Base-by-base conservation (phyloP, 108 stramenopile species). In the Fragilaria crotonensis region DNA sequence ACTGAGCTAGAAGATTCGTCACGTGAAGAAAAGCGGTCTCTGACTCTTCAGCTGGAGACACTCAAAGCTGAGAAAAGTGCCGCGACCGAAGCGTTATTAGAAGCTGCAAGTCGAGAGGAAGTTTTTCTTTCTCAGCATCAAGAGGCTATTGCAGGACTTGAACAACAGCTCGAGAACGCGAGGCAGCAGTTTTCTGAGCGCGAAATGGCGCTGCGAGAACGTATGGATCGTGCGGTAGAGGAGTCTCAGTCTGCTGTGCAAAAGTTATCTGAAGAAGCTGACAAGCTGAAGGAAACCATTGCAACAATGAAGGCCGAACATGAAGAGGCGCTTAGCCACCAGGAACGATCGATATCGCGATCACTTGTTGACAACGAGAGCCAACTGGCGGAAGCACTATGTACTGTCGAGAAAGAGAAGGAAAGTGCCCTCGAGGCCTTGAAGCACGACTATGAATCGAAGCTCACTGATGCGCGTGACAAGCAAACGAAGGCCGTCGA, bases 401-500 rank as follows among this genome's bases (percentile, higher is more conserved):
- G 4, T 5, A 9, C 48, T 22, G 23, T 52, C 25, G 66, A 57
- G 9, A 30, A 33, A 4, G 17, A 60, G 29, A 59, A 48, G 21
- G 49, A 61, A 19, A 21, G 3, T 1, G 50, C 52, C 19, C 17
- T 53, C 11, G 52, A 1, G 2, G 50, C 26, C 2, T 22, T 56
- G 31, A 56, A 56, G 32, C 4, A 32, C n/a, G 31, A 56, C 20
- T 56, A 56, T 7, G 54, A 56, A 33, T 2, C 1, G 23, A 62
- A 78, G n/a, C 44, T 78, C 20, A 55, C 49, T 17, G 26, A 33
- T 30, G 26, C 57, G 2, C 49, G 61, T 66, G 64, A 73, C 60
- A 73, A 73, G 45, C 45, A 55, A 41, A 53, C 63, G 9, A 68
- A 77, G 30, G 68, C 72, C 7, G 45, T 77, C 21, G 66, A 72